Conservation (phyloP, 106 monocot species). For the Apostasia ramifera region DNA sequence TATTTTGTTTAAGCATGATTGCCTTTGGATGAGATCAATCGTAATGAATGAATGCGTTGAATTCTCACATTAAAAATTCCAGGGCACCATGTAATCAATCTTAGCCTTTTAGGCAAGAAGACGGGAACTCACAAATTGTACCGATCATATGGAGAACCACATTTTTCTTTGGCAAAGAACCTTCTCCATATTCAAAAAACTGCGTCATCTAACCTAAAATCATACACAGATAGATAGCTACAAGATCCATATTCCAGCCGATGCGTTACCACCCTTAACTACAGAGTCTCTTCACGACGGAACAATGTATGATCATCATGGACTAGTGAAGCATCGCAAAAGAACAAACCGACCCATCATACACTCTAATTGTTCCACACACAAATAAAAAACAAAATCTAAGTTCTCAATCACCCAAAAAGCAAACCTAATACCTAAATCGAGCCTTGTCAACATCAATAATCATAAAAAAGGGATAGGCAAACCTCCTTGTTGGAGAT, state of each 20-base stretch:
- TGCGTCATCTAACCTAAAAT: too few species aligned
- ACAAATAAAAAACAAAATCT: neutral
- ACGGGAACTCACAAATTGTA: too few species aligned
- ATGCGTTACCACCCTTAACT: neutral
- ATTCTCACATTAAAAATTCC: too few species aligned
- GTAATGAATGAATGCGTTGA: too few species aligned
- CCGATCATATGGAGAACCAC: too few species aligned
- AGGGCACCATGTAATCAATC: too few species aligned
- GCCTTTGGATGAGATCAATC: too few species aligned
- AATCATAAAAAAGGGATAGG: neutral
- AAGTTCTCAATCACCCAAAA: neutral
- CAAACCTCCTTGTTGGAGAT: constrained; percentile 82
- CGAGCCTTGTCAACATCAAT: constrained; percentile 1
- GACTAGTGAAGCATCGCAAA: neutral
- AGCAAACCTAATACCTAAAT: neutral
- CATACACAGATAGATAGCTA: too few species aligned
- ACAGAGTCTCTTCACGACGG: neutral
- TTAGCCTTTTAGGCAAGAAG: too few species aligned
- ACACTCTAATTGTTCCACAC: neutral
- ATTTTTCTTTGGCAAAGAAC: too few species aligned
- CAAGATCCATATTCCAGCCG: neutral
- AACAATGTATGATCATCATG: neutral
- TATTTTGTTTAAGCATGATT: too few species aligned
- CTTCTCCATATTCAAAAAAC: too few species aligned
- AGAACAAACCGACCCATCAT: neutral